Evolutionary conservation across 805 yeast genomes (phyloP).

Genomic region (Zygoascus tannicola): DNA sequence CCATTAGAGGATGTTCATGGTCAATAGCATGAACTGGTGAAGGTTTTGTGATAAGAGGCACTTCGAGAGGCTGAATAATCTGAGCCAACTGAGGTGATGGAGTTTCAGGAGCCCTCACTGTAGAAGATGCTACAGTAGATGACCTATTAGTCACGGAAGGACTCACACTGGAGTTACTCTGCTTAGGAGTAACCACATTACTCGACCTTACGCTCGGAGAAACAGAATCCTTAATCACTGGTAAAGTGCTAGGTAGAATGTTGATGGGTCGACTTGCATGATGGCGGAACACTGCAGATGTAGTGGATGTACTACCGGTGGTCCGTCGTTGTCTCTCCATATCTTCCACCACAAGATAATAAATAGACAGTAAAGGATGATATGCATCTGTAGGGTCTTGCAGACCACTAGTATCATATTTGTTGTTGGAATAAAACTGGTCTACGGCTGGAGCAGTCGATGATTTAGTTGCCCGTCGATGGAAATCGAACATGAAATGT

Average conservation of each 20-base stretch:
- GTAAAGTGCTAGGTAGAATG: background rate
- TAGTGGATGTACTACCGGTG: background rate
- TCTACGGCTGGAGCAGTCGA: slow-evolving; percentile 4
- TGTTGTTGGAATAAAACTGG: background rate
- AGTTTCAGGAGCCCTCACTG: background rate
- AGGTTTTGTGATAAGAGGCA: background rate
- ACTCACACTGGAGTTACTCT: background rate
- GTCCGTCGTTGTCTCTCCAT: slow-evolving; percentile 42
- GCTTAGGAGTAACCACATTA: background rate
- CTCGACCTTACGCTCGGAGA: background rate
- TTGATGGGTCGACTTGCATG: slow-evolving; percentile 17
- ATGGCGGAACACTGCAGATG: slow-evolving; percentile 3
- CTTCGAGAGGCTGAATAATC: background rate
- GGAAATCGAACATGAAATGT: slow-evolving; percentile 18
- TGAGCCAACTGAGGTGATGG: slow-evolving; percentile 1
- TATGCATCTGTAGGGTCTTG: slow-evolving; percentile 74
- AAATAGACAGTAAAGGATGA: slow-evolving; percentile 83
- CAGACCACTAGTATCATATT: slow-evolving; percentile 26
- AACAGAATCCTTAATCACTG: background rate
- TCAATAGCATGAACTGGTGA: slow-evolving; percentile 4
- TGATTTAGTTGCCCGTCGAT: slow-evolving; percentile 10
- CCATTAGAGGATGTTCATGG: background rate
- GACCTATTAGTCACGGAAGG: background rate
- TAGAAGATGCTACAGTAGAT: background rate
- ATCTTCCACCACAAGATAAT: slow-evolving; percentile 81